Evolutionary conservation across 108 stramenopile genomes (phyloP).

Genomic region (Cyclotella kingstonii): DNA sequence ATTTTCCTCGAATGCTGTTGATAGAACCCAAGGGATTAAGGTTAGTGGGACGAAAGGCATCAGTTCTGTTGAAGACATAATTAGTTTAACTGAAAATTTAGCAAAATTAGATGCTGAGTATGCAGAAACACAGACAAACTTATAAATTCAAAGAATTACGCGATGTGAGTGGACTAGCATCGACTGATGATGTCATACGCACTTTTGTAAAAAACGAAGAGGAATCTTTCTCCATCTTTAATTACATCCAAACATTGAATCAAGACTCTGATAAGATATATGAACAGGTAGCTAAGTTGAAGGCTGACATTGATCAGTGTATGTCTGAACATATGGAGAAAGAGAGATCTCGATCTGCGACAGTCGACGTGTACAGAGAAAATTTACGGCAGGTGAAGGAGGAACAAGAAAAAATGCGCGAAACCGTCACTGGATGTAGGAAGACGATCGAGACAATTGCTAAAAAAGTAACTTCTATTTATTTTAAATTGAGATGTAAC

Average conservation of each 20-base stretch:
- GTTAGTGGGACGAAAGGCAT: not conserved
- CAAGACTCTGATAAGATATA: slow-evolving; percentile 59
- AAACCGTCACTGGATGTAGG: slow-evolving; percentile 40
- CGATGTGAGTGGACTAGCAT: slow-evolving; percentile 35
- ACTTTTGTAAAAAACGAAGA: slow-evolving; percentile 56
- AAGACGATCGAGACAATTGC: slow-evolving; percentile 57
- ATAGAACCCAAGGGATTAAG: slow-evolving; percentile 2
- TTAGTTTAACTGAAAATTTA: slow-evolving; percentile 26
- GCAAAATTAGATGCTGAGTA: slow-evolving; percentile 41
- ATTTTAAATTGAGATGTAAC: slow-evolving; percentile 74
- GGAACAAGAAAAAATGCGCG: slow-evolving; percentile 45
- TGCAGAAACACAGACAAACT: slow-evolving; percentile 12
- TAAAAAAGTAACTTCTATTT: slow-evolving; percentile 58
- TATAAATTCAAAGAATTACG: slow-evolving; percentile 36
- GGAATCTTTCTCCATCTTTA: slow-evolving; percentile 69
- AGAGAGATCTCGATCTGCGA: slow-evolving; percentile 43
- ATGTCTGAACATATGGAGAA: slow-evolving; percentile 48
- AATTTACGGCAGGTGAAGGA: slow-evolving; percentile 44
- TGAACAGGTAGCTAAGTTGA: slow-evolving; percentile 38
- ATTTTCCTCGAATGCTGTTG: slow-evolving; percentile 17
- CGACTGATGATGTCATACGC: slow-evolving; percentile 37
- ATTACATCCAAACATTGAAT: slow-evolving; percentile 72
- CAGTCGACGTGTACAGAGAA: slow-evolving; percentile 47
- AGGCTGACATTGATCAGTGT: slow-evolving; percentile 52
- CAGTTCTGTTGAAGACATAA: slow-evolving; percentile 27